Evolutionary conservation across 768 basidiomycete species (phyloP).

Genomic region (Termitomyces sp.): DNA sequence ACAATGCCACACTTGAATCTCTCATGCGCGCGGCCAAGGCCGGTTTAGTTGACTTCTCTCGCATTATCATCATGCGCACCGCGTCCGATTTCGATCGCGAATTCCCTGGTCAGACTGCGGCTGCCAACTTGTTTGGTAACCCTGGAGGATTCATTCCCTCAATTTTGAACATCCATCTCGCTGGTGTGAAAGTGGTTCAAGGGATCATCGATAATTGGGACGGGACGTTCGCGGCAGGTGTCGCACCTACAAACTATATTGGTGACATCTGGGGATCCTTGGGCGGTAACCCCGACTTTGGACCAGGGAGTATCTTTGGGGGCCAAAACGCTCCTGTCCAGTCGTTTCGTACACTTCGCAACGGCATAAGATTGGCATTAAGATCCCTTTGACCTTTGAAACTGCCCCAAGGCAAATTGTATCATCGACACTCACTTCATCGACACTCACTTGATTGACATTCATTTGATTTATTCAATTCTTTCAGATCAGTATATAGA

Average conservation of each 20-base stretch:
- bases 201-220: slow-evolving; percentile 6
- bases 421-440: not conserved
- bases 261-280: slow-evolving; percentile 14
- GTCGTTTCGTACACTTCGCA: not conserved
- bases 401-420: not conserved
- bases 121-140: slow-evolving; percentile 7
- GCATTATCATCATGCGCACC: slow-evolving; percentile 14
- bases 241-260: slow-evolving; percentile 12
- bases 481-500: too few relatives aligned
- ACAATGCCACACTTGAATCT: slow-evolving; percentile 12
- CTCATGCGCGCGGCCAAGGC: slow-evolving; percentile 6
- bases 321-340: not conserved
- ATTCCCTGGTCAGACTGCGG: slow-evolving; percentile 4
- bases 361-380: not conserved
- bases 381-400: not conserved
- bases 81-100: slow-evolving; percentile 12
- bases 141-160: slow-evolving; percentile 9
- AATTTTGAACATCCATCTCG: slow-evolving; percentile 9
- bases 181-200: slow-evolving; percentile 10
- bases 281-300: slow-evolving; percentile 13
- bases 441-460: not conserved
- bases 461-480: too few relatives aligned
- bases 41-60: slow-evolving; percentile 9
- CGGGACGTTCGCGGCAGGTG: slow-evolving; percentile 3
- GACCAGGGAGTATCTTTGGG: slow-evolving; percentile 3